Percentiles rank a stretch among this genome's conserved stretches.
Conservation (phyloP, 768 basidiomycete species). For the Tricholoma sp. region DNA sequence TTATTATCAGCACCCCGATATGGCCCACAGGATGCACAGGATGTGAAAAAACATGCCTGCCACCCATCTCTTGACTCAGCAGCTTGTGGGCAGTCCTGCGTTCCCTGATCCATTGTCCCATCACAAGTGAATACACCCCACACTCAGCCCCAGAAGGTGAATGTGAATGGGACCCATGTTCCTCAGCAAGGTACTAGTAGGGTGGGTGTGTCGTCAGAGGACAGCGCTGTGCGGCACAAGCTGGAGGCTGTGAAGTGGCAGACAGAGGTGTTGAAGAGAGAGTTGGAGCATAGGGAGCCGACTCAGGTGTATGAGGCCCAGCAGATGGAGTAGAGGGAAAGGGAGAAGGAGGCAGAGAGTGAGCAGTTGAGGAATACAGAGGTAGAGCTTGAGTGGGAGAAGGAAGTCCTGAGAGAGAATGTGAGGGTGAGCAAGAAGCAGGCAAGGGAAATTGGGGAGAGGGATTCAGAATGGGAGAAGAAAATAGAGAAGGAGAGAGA, state of each 20-base stretch:
- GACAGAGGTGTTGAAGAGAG: conserved; percentile 4
- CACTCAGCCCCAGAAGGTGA: background rate
- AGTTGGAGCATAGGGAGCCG: conserved; percentile 9
- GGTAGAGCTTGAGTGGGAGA: conserved; percentile 6
- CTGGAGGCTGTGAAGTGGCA: conserved; percentile 4
- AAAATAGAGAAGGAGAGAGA: conserved; percentile 4
- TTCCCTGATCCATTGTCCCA: background rate
- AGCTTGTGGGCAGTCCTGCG: background rate
- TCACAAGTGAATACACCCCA: no score
- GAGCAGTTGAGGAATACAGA: conserved; percentile 1
- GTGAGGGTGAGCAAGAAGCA: conserved; percentile 18
- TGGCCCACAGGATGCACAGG: conserved; percentile 1
- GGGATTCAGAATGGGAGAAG: conserved; percentile 14
- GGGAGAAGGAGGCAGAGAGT: conserved; percentile 6
- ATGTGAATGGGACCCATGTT: background rate
- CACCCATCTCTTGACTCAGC: background rate
- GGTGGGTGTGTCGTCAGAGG: conserved; percentile 1
- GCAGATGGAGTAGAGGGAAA: conserved; percentile 15
- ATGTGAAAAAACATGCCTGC: background rate
- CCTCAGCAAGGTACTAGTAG: background rate
- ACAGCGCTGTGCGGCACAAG: conserved; percentile 6
- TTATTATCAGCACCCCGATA: background rate
- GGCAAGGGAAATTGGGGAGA: conserved; percentile 6
- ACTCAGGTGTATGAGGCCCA: conserved; percentile 5
- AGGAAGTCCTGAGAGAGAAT: conserved; percentile 10